Conservation (phyloP, 805 yeast species). For the Candida oleophila region DNA sequence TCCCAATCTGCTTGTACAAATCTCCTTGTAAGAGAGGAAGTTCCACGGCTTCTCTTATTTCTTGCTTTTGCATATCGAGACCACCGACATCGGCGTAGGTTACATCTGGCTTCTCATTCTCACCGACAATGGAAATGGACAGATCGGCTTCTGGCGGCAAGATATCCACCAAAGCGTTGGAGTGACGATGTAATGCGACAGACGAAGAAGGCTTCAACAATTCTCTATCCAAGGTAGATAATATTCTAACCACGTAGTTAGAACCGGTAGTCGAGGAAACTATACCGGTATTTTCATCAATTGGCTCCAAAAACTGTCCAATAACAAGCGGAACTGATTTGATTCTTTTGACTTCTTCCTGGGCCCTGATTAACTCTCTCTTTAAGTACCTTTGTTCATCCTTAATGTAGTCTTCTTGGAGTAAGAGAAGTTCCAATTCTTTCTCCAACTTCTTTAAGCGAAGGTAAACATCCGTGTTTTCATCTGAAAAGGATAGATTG, state of each 20-base stretch:
- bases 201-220: constrained; percentile 91
- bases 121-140: constrained; percentile 90
- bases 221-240: constrained; percentile 93
- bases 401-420: constrained; percentile 96
- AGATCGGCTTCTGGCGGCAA: constrained; percentile 99
- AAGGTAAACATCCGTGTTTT: constrained; percentile 68
- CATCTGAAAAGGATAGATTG: constrained; percentile 15
- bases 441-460: constrained; percentile 86
- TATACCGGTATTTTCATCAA: constrained; percentile 94
- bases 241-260: constrained; percentile 91
- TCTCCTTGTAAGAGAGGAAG: constrained; percentile 95
- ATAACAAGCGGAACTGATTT: constrained; percentile 97
- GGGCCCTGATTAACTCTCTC: constrained; percentile 92
- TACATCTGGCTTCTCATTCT: constrained; percentile 88
- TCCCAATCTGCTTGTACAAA: constrained; percentile 94
- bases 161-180: constrained; percentile 95
- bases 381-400: constrained; percentile 97
- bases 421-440: constrained; percentile 75
- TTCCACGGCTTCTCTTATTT: constrained; percentile 97
- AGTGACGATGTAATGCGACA: constrained; percentile 97
- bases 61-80: constrained; percentile 98
- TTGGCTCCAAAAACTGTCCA: constrained; percentile 97
- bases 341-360: constrained; percentile 96
- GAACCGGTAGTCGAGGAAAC: constrained; percentile 98
- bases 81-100: constrained; percentile 99